Base-by-base conservation (phyloP, 2,329 filamentous ascomycete species). In the Cordyceps sp. region DNA sequence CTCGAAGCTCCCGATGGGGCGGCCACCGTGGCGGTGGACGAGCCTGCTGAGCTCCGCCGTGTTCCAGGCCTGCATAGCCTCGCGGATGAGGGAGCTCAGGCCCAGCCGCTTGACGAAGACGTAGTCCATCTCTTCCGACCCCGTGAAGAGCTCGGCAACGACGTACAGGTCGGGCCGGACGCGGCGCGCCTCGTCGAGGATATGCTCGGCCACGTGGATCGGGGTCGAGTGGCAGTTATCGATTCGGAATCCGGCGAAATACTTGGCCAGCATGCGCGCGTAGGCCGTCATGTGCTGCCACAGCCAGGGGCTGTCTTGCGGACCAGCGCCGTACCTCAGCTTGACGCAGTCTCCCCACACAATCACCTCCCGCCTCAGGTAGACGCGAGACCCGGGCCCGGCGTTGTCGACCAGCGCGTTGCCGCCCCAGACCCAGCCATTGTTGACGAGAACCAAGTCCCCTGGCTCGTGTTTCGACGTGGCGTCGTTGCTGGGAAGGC, bases 281-380 rank as follows among this genome's bases (percentile, higher is more conserved):
- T 98, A 98, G 43, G 79, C 74, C 24, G 81, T 82, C 85, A 98
- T 98, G 51, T 83, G 83, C 8, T 93, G 75, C 90, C 90, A 98
- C 8, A 98, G 62, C 61, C 75, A 98, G 0, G 90, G 88, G 45
- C 78, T 96, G 50, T 96, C 90, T 33, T 86, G 58, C 0, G 78
- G 80, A 0, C 73, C 66, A 18, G 62, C 66, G 22, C 90, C 90
- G 48, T 96, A 98, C 14, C 90, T 77, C 33, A 98, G 67, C 61
- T 98, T 98, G 39, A 96, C 90, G 50, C 92, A 98, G 50, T 98
- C 90, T 12, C 88, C 86, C 90, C 90, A 98, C 20, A 94, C 81
- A 42, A 98, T 96, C 37, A 98, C 84, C 54, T 98, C 85, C 42
- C 90, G 73, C 32, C 84, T 73, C n/a, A 98, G 68, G 48, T 98